Base-by-base conservation (phyloP, 228 moss, liverwort and hornwort species). In the Sphagnum magellanicum region DNA sequence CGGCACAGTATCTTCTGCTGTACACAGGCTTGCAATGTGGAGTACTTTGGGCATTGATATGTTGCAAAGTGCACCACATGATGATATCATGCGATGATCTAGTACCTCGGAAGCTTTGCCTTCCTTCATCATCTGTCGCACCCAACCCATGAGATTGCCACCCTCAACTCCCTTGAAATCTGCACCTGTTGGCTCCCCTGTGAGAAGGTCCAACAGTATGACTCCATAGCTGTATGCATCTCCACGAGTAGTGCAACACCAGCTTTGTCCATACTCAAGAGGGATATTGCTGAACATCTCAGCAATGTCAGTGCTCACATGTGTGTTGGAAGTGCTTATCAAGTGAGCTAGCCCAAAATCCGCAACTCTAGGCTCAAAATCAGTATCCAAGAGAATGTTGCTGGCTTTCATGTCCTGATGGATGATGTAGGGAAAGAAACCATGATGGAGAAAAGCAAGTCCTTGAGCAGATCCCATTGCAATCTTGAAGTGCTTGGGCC, bases 181-280 rank as follows among this genome's bases (percentile, higher is more conserved):
- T 5, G 71, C 70, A 53, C 82, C 82, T 9, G 79, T 82, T 32
- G 82, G 82, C 63, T 82, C 82, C 1, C 82, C 82, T 10, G 82
- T 82, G 32, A 79, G 79, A 50, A 82, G 63, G 73, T 82, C 82
- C 7, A 82, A 75, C 47, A 82, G 12, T 15, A 82, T 82, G 51
- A 82, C 82, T 4, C 82, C 82, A 71, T 75, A 82, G 72, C 82
- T 82, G 75, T 82, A 82, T 8, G 78, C 82, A 73, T 82, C 82
- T 10, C 82, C 82, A 4, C 82, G 70, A 0, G 82, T 82, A 5
- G 82, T 82, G 14, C 75, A 78, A 9, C 79, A 70, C 79, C 82
- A 79, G 8, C 69, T 78, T 50, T 82, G 82, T 1, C 79, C 82
- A 68, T 82, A 82, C 50, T 82, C 82, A 12, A 78, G 79, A 10